Conservation (phyloP, 2,329 filamentous ascomycete species). For the Hymenoscyphus salicellus region DNA sequence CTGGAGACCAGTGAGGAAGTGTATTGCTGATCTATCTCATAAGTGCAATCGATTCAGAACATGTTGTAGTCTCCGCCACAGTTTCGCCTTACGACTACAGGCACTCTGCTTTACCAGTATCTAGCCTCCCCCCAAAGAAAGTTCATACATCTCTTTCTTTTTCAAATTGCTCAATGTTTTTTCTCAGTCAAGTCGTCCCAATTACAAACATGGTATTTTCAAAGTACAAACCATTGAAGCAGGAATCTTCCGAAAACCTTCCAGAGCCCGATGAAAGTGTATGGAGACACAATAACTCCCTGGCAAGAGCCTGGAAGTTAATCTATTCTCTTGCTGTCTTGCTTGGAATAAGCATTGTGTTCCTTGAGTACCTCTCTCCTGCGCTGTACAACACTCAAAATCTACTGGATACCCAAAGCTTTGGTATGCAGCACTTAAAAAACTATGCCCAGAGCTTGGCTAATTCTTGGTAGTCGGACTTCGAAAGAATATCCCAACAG, state of each 20-base stretch:
- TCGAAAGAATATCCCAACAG: neutral
- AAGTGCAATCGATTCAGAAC: too few relatives aligned
- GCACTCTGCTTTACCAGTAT: too few relatives aligned
- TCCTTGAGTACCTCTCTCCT: neutral
- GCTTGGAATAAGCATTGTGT: neutral
- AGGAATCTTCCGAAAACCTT: neutral
- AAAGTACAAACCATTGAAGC: neutral
- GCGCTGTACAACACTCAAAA: neutral
- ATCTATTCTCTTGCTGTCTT: neutral
- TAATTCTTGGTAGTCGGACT: neutral
- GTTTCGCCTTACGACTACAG: too few relatives aligned
- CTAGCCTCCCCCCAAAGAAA: too few relatives aligned
- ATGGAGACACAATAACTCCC: neutral
- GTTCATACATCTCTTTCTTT: neutral
- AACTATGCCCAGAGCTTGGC: neutral
- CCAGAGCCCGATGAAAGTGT: neutral
- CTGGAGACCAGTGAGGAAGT: too few relatives aligned
- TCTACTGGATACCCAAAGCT: neutral
- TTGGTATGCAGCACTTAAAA: neutral
- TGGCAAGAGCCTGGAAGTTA: too few relatives aligned
- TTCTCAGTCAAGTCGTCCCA: neutral
- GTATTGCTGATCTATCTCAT: too few relatives aligned
- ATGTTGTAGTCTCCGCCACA: too few relatives aligned
- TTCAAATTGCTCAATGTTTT: neutral
- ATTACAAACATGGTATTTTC: neutral